These are phyloP conservation scores for Macrocybe gigantea DNA, from an alignment of 768 basidiomycete species.

Conservation along the genomic window DNA sequence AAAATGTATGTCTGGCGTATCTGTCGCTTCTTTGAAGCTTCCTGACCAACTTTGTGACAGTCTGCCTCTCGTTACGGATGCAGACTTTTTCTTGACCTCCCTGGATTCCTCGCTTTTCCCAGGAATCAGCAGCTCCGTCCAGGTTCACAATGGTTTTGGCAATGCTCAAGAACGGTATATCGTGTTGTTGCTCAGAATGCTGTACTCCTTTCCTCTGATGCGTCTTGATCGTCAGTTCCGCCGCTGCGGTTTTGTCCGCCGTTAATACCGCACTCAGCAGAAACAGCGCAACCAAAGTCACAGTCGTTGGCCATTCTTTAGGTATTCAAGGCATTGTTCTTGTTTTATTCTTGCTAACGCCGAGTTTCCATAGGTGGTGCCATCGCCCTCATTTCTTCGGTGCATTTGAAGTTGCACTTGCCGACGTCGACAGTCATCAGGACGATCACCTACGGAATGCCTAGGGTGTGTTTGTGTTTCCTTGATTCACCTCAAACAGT, in stretches of 20 bases:
- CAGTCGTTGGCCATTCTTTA: conserved; percentile 38
- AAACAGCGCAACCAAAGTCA: conserved; percentile 30
- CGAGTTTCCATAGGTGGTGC: conserved; percentile 11
- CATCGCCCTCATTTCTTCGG: conserved; percentile 16
- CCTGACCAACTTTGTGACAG: conserved; percentile 4
- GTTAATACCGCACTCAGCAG: conserved; percentile 33
- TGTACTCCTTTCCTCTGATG: no score
- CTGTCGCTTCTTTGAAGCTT: not conserved
- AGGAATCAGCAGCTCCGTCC: conserved; percentile 33
- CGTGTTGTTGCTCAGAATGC: no score
- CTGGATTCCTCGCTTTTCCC: conserved; percentile 43
- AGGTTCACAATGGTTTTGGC: conserved; percentile 43
- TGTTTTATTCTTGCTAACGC: not conserved
- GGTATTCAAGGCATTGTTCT: conserved; percentile 11
- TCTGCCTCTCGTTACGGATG: conserved; percentile 32
- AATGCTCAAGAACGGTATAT: conserved; percentile 37
- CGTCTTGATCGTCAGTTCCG: conserved; percentile 22
- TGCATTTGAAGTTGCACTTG: conserved; percentile 20
- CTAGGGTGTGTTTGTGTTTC: conserved; percentile 10
- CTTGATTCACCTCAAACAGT: not conserved
- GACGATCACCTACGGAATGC: conserved; percentile 17
- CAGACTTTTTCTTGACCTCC: conserved; percentile 24
- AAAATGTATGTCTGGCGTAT: conserved; percentile 17
- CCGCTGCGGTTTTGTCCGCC: conserved; percentile 34
- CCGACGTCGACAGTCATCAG: conserved; percentile 11